Evolutionary conservation across 2,329 filamentous ascomycete species (phyloP).

Genomic region (Trichophyton rubrum): DNA sequence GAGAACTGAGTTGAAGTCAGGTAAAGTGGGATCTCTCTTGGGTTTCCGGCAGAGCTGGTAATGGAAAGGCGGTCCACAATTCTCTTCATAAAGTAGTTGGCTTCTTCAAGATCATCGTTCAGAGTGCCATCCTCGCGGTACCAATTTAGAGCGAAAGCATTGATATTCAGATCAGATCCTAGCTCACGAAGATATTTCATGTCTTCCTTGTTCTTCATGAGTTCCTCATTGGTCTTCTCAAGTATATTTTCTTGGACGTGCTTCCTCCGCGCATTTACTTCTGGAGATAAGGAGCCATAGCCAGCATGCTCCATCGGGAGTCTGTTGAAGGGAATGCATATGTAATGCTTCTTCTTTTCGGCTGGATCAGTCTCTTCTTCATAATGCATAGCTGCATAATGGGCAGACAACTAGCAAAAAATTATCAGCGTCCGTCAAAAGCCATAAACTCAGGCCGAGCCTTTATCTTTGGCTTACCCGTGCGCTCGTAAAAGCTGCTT

Average conservation of each 20-base stretch:
- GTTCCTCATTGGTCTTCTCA: background rate
- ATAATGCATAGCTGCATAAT: background rate
- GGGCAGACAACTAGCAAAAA: background rate
- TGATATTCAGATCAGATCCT: no score
- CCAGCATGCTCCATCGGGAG: background rate
- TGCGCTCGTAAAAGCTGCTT: no score
- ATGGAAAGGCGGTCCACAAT: slow-evolving; percentile 35
- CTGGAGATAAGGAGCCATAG: no score
- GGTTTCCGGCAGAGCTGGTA: background rate
- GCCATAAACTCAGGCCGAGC: no score
- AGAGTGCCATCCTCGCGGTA: slow-evolving; percentile 30
- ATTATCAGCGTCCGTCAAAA: no score
- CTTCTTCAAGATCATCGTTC: slow-evolving; percentile 37
- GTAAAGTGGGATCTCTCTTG: background rate
- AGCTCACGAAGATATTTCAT: background rate
- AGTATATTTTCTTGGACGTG: background rate
- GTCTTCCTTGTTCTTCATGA: background rate
- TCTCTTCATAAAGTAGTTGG: slow-evolving; percentile 38
- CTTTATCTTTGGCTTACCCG: no score
- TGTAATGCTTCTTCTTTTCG: background rate
- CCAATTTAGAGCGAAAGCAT: slow-evolving; percentile 18
- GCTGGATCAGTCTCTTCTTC: background rate
- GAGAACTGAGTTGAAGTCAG: no score
- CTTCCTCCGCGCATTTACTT: background rate
- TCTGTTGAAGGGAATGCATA: background rate